Conservation (phyloP, 352 stramenopile genomes). For the Pythium aquatile region DNA sequence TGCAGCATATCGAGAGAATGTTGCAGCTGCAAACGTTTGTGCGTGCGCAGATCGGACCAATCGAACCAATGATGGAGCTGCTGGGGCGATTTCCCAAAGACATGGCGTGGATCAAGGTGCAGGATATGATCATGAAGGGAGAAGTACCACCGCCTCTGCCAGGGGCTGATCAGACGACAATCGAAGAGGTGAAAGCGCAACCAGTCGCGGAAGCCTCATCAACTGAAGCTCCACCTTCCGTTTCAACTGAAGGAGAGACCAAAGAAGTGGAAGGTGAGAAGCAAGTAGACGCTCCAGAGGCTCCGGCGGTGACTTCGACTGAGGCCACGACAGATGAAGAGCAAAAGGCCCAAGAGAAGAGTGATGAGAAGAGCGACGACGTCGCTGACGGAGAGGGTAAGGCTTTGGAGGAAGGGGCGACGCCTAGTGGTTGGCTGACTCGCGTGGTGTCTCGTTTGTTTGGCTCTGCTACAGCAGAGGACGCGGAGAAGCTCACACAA, state of each 20-base stretch:
- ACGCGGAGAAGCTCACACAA: neutral
- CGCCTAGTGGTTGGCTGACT: neutral
- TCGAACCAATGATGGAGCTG: conserved; percentile 25
- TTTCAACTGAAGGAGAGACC: neutral
- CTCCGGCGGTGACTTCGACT: neutral
- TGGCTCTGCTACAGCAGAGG: neutral
- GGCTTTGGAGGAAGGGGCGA: neutral
- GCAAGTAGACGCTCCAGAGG: neutral
- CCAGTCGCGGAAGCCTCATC: neutral
- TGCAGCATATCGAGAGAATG: conserved; percentile 78
- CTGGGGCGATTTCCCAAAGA: conserved; percentile 18
- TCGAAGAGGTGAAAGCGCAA: neutral
- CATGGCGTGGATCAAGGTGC: neutral
- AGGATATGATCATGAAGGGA: conserved; percentile 16
- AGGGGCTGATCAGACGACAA: neutral
- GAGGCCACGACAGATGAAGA: neutral
- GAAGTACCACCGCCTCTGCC: conserved; percentile 12
- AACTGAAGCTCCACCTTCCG: neutral
- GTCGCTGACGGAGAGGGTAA: neutral
- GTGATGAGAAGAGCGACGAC: neutral
- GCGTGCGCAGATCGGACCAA: conserved; percentile 19
- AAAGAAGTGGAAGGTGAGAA: neutral
- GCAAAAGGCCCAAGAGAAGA: neutral
- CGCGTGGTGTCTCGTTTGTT: conserved; percentile 2
- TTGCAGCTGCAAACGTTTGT: conserved; percentile 45